These are phyloP conservation scores for Fusarium clavum DNA, from an alignment of 2,329 filamentous ascomycete genomes.

Conservation along the genomic window DNA sequence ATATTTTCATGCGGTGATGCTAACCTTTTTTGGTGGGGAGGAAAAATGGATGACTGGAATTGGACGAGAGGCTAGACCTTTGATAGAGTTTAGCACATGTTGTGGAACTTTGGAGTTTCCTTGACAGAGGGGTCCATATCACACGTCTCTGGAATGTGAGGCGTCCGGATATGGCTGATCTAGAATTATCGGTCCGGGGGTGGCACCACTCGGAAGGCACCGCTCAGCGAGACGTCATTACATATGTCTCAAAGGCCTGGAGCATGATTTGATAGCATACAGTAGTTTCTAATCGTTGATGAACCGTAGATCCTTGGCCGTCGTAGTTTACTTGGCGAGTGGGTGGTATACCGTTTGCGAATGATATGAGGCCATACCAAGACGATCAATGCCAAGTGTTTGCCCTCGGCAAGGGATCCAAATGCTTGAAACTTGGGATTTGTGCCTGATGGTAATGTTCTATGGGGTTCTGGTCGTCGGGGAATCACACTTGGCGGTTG, in stretches of 20 bases:
- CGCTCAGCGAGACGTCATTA: background rate
- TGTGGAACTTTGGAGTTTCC: too few relatives aligned
- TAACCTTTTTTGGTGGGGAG: too few relatives aligned
- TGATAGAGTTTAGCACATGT: background rate
- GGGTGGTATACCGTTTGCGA: too few relatives aligned
- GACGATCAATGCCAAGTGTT: background rate
- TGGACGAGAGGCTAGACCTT: background rate
- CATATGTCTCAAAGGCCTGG: rapidly evolving
- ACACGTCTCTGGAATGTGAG: slow-evolving; percentile 13
- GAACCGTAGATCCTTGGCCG: too few relatives aligned
- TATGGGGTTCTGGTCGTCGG: background rate
- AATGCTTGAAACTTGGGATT: background rate
- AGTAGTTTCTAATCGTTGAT: background rate
- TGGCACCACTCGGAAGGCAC: background rate
- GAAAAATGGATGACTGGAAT: background rate
- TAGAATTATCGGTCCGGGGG: background rate
- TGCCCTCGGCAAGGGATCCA: background rate
- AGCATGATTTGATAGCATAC: rapidly evolving
- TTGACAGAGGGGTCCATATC: background rate
- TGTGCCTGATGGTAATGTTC: background rate
- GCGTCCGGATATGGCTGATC: slow-evolving; percentile 16
- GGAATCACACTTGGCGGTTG: background rate
- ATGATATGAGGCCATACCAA: background rate
- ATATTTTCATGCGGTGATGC: background rate
- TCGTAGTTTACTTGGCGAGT: background rate